Evolutionary conservation across 2,329 filamentous ascomycete genomes (phyloP), one percentile per base, ranked within the genome.

Genomic region (Akanthomyces muscarius): DNA sequence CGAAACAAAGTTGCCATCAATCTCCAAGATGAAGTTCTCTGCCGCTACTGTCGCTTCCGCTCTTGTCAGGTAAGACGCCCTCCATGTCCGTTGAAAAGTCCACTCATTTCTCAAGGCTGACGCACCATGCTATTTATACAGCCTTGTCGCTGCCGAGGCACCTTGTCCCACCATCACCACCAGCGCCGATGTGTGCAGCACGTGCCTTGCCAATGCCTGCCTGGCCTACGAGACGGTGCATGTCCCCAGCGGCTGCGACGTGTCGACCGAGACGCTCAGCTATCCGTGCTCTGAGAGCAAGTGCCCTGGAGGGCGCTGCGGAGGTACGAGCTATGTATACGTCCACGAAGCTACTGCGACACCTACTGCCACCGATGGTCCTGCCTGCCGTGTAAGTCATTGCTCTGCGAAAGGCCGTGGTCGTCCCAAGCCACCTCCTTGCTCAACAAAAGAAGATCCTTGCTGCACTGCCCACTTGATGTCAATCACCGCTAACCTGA

Each of bases 161-260:
- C 60, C 62, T 6, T 77, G 75, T 50, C 75, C 75, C 42, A 76
- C 74, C 25, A 68, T 75, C 16, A 75, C 72, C 13, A 65, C 68
- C 38, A 75, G 73, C 0, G 66, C 67, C 14, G 65, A 71, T 21
- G 61, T 73, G 48, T 77, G 75, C 67, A 66, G 69, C 21, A 75
- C 73, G 5, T 77, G 75, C 64, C 14, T 67, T 7, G 62, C 71
- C n/a, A 67, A 65, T 13, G 66, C 67, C 3, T 77, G 75, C 64
- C 63, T 77, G 47, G 62, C 38, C 30, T 54, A 73, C 25, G 66
- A 67, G 14, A 76, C 74, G n/a, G 64, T 76, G 33, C 71, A 71
- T 25, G 68, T 71, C 51, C 71, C 69, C 2, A 68, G 69, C 44
- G 65, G 66, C 51, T 77, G 75, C 51, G 70, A 66, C 7, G 65